A percentile compares a stretch with the other conserved stretches of the same genome.
Evolutionary conservation across 1,139 yeast species (phyloP).

Genomic region (Pichia sp.): DNA sequence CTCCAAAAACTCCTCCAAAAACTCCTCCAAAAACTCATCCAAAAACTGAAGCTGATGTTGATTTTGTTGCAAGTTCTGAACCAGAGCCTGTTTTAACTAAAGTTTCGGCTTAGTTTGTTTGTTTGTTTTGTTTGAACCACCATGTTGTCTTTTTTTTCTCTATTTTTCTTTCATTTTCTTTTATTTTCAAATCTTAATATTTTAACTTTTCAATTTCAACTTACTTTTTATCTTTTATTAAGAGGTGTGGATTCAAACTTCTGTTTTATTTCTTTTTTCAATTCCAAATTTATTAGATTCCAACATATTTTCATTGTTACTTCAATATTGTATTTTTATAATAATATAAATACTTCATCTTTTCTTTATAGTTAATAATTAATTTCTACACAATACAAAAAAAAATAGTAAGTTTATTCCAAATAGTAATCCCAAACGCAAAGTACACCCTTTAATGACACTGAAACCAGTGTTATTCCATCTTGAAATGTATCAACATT

Average conservation of each 20-base stretch:
- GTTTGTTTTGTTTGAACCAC: not conserved
- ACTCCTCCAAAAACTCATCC: too few species aligned
- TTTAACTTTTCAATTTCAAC: not conserved
- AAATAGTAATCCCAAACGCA: constrained; percentile 30
- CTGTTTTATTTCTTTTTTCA: not conserved
- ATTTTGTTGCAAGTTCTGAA: not conserved
- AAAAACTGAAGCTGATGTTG: not conserved
- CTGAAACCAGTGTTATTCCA: constrained; percentile 38
- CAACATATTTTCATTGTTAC: not conserved
- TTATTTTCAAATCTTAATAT: not conserved
- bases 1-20: too few species aligned
- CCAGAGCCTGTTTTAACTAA: constrained; percentile 6
- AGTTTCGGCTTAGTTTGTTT: not conserved
- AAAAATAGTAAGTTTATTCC: not conserved
- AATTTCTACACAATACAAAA: constrained; percentile 1
- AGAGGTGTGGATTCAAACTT: not conserved
- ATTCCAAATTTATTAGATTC: not conserved
- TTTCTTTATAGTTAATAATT: not conserved
- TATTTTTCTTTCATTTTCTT: not conserved
- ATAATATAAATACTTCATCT: not conserved
- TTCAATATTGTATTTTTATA: not conserved
- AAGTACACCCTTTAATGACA: constrained; percentile 37
- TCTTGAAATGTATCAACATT: constrained; percentile 39
- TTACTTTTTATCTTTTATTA: not conserved
- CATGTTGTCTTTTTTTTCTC: not conserved